Percentiles rank a stretch among this genome's conserved stretches.
phyloP scores from a whole-genome alignment of 208 protist genomes.

The Wallacemonas sp. region DNA sequence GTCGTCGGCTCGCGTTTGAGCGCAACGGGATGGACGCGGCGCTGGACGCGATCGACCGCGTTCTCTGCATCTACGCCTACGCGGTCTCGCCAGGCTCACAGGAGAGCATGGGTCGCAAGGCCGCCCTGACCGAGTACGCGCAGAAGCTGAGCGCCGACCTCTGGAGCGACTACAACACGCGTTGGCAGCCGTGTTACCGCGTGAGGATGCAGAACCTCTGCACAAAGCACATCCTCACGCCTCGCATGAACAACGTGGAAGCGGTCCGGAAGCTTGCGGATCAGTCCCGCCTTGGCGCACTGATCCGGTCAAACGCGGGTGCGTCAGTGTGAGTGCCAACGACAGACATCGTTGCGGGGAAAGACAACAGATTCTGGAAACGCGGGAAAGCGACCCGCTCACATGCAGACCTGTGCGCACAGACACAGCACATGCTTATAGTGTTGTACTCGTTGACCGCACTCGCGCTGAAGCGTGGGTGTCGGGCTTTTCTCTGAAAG shows the following conservation, averaged over 20 bases:
- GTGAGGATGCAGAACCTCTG: slow-evolving; percentile 20
- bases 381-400: no score
- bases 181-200: slow-evolving; percentile 58
- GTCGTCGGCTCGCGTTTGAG: slow-evolving; percentile 63
- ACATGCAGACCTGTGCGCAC: no score
- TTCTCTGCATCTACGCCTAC: slow-evolving; percentile 54
- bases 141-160: slow-evolving; percentile 50
- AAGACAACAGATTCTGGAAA: no score
- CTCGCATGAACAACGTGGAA: not conserved
- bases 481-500: no score
- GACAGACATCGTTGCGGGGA: no score
- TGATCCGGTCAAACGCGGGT: not conserved
- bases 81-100: slow-evolving; percentile 27
- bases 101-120: slow-evolving; percentile 17
- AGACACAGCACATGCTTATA: no score
- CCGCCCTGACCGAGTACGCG: slow-evolving; percentile 31
- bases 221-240: slow-evolving; percentile 8
- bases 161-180: slow-evolving; percentile 38
- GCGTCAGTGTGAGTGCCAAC: no score
- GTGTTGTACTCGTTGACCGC: no score
- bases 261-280: not conserved
- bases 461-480: no score
- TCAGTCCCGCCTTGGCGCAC: not conserved
- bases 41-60: slow-evolving; percentile 67
- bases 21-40: slow-evolving; percentile 58